Evolutionary conservation across 768 basidiomycete genomes (phyloP).

Genomic region (Myochromella boudieri): DNA sequence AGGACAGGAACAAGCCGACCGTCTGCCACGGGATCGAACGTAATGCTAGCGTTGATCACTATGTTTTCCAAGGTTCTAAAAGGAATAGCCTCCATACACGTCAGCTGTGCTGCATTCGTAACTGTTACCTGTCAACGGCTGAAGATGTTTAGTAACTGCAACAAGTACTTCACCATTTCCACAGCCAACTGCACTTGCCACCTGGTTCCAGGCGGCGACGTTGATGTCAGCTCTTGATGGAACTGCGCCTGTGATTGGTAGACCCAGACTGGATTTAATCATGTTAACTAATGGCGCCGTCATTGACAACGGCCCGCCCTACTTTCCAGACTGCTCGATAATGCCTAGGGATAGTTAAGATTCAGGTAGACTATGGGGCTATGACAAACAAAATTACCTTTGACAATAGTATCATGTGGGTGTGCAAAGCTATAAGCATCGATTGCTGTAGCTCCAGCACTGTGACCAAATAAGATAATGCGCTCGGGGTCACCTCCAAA

Average conservation of each 20-base stretch:
- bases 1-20: conserved; percentile 19
- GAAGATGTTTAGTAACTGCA: not conserved
- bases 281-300: too few relatives aligned
- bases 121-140: conserved; percentile 5
- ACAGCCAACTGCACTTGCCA: conserved; percentile 31
- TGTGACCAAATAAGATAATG: conserved; percentile 34
- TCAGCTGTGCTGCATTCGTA: conserved; percentile 26
- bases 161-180: conserved; percentile 25
- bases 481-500: conserved; percentile 44
- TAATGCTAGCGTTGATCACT: conserved; percentile 20
- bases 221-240: conserved; percentile 11
- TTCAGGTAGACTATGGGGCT: not conserved
- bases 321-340: conserved; percentile 34
- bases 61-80: conserved; percentile 27
- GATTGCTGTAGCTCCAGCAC: conserved; percentile 29
- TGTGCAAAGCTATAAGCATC: conserved; percentile 26
- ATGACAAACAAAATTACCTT: conserved; percentile 3
- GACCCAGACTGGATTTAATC: not conserved
- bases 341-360: conserved; percentile 18
- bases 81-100: conserved; percentile 33
- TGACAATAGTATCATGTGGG: conserved; percentile 23
- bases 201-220: conserved; percentile 25
- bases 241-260: not conserved
- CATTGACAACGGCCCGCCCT: too few relatives aligned
- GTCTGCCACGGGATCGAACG: conserved; percentile 28